Evolutionary conservation across 164 flowering plant genomes (phyloP).

Genomic region (Chimonanthus salicifolius): DNA sequence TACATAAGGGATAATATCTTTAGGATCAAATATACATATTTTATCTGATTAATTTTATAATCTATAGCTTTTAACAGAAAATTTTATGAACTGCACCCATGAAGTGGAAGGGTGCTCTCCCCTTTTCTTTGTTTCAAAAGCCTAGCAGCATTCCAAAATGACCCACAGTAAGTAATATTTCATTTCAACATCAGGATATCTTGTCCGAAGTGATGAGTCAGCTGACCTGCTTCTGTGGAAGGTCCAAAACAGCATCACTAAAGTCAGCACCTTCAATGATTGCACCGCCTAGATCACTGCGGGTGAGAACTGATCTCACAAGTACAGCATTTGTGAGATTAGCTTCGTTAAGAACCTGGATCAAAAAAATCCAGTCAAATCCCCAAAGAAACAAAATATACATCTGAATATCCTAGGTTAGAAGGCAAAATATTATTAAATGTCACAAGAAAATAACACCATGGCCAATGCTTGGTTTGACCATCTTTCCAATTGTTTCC

Average conservation of each 20-base stretch:
- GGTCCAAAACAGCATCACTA: constrained; percentile 95
- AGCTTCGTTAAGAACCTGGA: constrained; percentile 93
- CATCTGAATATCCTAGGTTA: neutral
- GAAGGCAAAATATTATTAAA: too few species aligned
- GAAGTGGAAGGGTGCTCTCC: too few species aligned
- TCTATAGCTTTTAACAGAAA: too few species aligned
- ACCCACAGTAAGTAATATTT: neutral
- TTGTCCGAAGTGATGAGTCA: neutral
- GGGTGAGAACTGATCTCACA: constrained; percentile 80
- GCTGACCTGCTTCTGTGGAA: constrained; percentile 80
- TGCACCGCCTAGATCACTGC: constrained; percentile 94
- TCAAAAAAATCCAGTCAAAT: neutral
- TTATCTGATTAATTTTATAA: too few species aligned
- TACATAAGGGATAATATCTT: neutral
- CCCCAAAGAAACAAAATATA: neutral
- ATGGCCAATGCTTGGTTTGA: too few species aligned
- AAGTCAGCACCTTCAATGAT: constrained; percentile 89
- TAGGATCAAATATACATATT: neutral
- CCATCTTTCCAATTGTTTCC: too few species aligned
- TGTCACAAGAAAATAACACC: too few species aligned
- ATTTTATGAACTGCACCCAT: too few species aligned
- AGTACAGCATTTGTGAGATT: constrained; percentile 90
- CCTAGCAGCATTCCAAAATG: neutral
- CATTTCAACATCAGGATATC: neutral
- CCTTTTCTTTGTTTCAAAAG: too few species aligned